These are phyloP conservation scores for Akanthomyces lecanii DNA, from an alignment of 2,329 filamentous ascomycete genomes.

Conservation along the genomic window DNA sequence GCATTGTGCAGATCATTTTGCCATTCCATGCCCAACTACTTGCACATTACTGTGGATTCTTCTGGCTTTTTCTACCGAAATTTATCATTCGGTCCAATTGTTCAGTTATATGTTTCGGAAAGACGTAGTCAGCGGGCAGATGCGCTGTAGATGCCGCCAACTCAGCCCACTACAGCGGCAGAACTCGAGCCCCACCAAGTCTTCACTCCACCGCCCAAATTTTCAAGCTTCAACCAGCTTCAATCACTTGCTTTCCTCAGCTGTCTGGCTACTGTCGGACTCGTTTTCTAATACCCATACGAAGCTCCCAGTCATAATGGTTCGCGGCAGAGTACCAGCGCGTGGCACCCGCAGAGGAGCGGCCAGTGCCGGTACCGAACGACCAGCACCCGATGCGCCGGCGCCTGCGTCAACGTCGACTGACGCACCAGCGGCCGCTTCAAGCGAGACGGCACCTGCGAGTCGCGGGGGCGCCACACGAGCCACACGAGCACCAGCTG, in stretches of 20 bases:
- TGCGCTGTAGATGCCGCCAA: neutral
- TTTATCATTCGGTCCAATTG: too few relatives aligned
- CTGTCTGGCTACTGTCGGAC: neutral
- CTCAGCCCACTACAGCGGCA: slow-evolving; percentile 22
- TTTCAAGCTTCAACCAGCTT: slow-evolving; percentile 24
- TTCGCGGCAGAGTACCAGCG: slow-evolving; percentile 30
- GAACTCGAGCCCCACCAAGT: slow-evolving; percentile 33
- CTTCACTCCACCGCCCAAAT: slow-evolving; percentile 26
- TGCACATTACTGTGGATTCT: too few relatives aligned
- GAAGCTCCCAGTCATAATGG: slow-evolving; percentile 24
- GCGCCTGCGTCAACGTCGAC: slow-evolving; percentile 20
- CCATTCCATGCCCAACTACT: neutral
- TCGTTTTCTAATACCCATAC: neutral
- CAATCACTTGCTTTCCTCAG: slow-evolving; percentile 17
- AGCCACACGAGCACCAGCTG: slow-evolving; percentile 32
- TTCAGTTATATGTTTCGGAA: neutral
- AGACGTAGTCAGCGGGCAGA: neutral
- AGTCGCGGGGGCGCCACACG: slow-evolving; percentile 24
- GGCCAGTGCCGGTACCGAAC: slow-evolving; percentile 24
- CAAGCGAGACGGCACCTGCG: slow-evolving; percentile 10
- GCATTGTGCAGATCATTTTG: too few relatives aligned
- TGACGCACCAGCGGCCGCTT: slow-evolving; percentile 19
- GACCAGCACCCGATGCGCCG: slow-evolving; percentile 20
- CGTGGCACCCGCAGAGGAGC: slow-evolving; percentile 31
- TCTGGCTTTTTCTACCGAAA: too few relatives aligned